These are phyloP conservation scores for Cucurbita ficifolia DNA, from an alignment of 306 rosid species.

Conservation along the genomic window DNA sequence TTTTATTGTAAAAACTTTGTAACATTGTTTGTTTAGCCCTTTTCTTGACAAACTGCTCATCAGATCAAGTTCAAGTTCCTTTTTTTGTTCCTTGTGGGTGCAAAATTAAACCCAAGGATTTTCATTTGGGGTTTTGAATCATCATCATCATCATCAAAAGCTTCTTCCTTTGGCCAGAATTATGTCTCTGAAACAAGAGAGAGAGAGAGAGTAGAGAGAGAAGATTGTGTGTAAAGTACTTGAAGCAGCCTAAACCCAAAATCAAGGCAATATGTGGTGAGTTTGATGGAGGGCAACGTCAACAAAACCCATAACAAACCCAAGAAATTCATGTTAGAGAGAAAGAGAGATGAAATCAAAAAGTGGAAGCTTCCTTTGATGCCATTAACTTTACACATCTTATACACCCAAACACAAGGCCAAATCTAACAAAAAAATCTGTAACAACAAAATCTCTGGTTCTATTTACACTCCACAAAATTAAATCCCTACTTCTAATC, in stretches of 20 bases:
- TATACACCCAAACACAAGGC: conserved; percentile 4
- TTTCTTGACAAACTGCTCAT: not conserved
- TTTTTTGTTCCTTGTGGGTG: not conserved
- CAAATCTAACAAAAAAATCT: conserved; percentile 35
- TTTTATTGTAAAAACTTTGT: too few species aligned
- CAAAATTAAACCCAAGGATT: not conserved
- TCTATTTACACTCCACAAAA: conserved; percentile 37
- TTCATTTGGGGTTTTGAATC: not conserved
- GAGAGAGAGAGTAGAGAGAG: too few species aligned
- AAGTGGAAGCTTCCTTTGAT: not conserved
- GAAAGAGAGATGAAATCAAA: not conserved
- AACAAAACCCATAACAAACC: not conserved
- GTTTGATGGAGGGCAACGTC: not conserved
- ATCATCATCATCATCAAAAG: not conserved
- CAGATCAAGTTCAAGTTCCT: not conserved
- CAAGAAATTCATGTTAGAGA: not conserved
- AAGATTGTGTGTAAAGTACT: too few species aligned
- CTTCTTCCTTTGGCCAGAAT: not conserved
- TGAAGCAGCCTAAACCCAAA: too few species aligned
- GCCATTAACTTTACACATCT: not conserved
- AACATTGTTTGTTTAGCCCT: not conserved
- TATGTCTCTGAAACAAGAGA: too few species aligned
- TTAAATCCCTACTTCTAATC: conserved; percentile 17
- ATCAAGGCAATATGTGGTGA: not conserved
- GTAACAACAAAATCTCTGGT: conserved; percentile 5